phyloP scores from a whole-genome alignment of 2,329 filamentous ascomycete genomes.

The Xylaria sp. region DNA sequence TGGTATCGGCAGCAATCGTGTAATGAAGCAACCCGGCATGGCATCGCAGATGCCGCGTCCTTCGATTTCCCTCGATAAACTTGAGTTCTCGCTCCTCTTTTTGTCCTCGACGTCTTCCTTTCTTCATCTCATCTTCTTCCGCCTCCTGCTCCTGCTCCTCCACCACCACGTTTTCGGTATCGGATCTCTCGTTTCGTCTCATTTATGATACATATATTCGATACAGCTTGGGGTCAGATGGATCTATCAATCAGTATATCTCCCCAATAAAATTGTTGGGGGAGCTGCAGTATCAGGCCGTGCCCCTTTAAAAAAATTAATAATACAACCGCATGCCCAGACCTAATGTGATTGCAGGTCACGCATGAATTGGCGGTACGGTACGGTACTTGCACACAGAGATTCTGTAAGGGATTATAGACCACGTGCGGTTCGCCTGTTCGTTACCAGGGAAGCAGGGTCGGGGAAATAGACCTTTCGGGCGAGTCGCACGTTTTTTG shows the following conservation, averaged over 20 bases:
- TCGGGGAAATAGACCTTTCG: not conserved
- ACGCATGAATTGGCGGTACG: not conserved
- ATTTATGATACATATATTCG: constrained; percentile 1
- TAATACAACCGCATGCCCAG: not conserved
- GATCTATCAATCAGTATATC: not conserved
- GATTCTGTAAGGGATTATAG: not conserved
- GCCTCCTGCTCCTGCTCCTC: constrained; percentile 12
- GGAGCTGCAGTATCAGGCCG: not conserved
- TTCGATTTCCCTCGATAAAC: constrained; percentile 2
- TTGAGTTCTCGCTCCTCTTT: not conserved
- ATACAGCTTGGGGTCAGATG: not conserved
- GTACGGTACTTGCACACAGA: not conserved
- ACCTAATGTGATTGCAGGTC: not conserved
- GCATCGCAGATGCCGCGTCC: not conserved
- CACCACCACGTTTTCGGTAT: not conserved
- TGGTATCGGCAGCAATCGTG: constrained; percentile 32
- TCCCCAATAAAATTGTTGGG: constrained; percentile 1
- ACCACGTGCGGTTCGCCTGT: constrained; percentile 22
- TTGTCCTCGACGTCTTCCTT: not conserved
- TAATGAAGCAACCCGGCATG: constrained; percentile 12
- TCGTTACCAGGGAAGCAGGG: constrained; percentile 2
- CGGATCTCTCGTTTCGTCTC: constrained; percentile 2
- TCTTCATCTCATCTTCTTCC: constrained; percentile 8
- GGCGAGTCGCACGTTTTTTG: not conserved
- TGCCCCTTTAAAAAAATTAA: not conserved